Base-by-base conservation (phyloP, 2,329 filamentous ascomycete species). In the Apiospora phragmitis region DNA sequence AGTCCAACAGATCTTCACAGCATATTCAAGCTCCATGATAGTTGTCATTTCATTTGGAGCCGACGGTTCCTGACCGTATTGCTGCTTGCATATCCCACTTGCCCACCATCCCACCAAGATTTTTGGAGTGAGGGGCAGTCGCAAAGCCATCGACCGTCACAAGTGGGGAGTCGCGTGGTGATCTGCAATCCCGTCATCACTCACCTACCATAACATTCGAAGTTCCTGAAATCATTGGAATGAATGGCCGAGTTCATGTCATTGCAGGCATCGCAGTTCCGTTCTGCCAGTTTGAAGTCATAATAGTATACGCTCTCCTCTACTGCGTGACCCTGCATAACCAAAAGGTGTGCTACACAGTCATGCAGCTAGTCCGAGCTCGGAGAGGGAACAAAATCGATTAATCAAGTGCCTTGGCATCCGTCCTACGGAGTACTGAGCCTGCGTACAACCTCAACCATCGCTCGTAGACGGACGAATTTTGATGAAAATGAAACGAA, bases 101-200 rank as follows among this genome's bases (percentile, higher is more conserved):
- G 14, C 24, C 49, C 49, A 12, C 24, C 55, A 62, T 62, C 55
- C 55, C 55, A 62, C 55, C 55, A 62, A n/a, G 3, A n/a, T 38
- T 62, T 62, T 62, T n/a, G 18, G 12, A 62, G 55, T 62, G 55
- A 62, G 55, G 55, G 55, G 55, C 55, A 62, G 55, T 38, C 32
- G 32, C 29, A 62, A 62, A 62, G 38, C 7, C 55, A 32, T 3
- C 18, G 21, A 38, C 32, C 32, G 55, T 62, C 26, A 62, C 21
- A 38, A 38, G 55, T 38, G 32, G 55, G 55, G 55, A 29, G 21
- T 62, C 18, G 32, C 32, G 14, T 62, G 32, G 32, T 62, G 55
- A 62, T 62, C 9, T 35, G 18, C 12, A n/a, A 14, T 21, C 9
- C 55, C 32, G 32, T 62, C 55, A 38, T 62, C 43, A 55, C 55